Evolutionary conservation across 2,329 filamentous ascomycete genomes (phyloP).

Genomic region (Leptodontidium sp.): DNA sequence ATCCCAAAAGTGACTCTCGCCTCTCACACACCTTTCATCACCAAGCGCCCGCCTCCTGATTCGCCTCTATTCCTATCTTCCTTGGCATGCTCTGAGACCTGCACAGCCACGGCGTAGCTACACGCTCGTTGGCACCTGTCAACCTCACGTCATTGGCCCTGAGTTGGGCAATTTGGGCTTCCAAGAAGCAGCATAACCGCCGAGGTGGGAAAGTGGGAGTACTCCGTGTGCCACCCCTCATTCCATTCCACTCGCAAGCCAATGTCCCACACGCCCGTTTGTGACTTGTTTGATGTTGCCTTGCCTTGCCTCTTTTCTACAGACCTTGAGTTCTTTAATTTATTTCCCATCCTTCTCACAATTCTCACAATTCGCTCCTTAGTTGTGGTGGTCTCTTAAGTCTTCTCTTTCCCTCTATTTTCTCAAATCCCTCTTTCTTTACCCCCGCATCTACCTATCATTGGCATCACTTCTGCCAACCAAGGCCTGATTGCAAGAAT

Average conservation of each 20-base stretch:
- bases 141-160: constrained; percentile 24
- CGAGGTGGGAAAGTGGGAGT: background rate
- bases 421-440: constrained; percentile 8
- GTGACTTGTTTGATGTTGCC: constrained; percentile 9
- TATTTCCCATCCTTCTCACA: constrained; percentile 5
- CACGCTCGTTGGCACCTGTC: constrained; percentile 13
- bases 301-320: background rate
- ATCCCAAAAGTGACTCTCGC: background rate
- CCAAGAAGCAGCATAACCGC: too few relatives aligned
- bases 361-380: background rate
- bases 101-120: constrained; percentile 27
- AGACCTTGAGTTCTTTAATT: background rate
- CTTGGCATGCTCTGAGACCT: constrained; percentile 16
- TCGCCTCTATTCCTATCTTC: constrained; percentile 19
- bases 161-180: constrained; percentile 18
- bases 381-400: background rate
- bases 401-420: constrained; percentile 8
- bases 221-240: background rate
- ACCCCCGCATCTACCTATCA: constrained; percentile 18
- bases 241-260: constrained; percentile 6
- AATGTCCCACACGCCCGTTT: constrained; percentile 4
- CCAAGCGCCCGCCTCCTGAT: constrained; percentile 18
- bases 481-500: constrained; percentile 28
- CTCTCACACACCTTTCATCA: background rate
- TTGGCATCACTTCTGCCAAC: constrained; percentile 14